phyloP scores from a whole-genome alignment of 345 rosid genomes.

The Eucalyptus pauciflora region DNA sequence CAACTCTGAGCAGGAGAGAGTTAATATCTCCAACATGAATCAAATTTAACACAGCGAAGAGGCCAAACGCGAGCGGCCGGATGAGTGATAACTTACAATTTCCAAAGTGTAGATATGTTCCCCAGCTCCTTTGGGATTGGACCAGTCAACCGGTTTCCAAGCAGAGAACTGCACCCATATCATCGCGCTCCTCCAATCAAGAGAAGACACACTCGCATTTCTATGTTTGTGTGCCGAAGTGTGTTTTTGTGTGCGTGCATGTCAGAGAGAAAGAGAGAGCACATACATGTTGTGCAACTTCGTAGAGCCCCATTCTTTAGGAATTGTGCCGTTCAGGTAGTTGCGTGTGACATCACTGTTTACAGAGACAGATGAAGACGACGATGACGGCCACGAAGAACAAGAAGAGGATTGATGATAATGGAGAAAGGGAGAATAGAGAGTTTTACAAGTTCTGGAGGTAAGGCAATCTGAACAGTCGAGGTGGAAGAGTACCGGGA shows the following conservation, averaged over 20 bases:
- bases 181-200: neutral
- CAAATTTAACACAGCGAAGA: neutral
- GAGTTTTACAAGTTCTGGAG: neutral
- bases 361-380: too few species aligned
- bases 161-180: neutral
- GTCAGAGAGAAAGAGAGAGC: neutral
- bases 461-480: neutral
- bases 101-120: neutral
- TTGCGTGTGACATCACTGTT: conserved; percentile 1
- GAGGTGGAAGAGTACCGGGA: neutral
- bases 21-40: neutral
- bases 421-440: neutral
- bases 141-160: neutral
- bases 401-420: neutral
- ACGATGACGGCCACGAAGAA: neutral
- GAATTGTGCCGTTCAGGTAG: neutral
- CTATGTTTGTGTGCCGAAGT: too few species aligned
- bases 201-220: neutral
- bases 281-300: neutral
- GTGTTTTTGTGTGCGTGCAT: too few species aligned
- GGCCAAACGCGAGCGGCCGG: neutral
- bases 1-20: neutral
- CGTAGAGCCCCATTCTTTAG: neutral
- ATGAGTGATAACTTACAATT: neutral
- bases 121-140: conserved; percentile 1